phyloP scores from a whole-genome alignment of 768 basidiomycete species.

The Russula ochroleuca region DNA sequence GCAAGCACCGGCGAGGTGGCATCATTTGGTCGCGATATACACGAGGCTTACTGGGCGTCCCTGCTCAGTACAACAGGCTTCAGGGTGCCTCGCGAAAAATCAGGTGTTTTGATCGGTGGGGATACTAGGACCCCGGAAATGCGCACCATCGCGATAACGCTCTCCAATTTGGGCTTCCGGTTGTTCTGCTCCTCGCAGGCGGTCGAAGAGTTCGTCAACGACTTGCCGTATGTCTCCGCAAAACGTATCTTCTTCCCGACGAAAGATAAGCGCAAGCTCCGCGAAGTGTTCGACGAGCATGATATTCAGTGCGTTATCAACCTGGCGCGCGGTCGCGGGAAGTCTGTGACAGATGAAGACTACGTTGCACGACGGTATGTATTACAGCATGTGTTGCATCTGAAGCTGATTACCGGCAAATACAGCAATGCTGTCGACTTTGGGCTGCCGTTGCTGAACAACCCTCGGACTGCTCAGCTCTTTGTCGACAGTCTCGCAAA shows the following conservation, averaged over 20 bases:
- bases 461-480: conserved; percentile 80
- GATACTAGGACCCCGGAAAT: conserved; percentile 87
- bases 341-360: conserved; percentile 80
- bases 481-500: conserved; percentile 85
- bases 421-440: conserved; percentile 25
- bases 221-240: conserved; percentile 67
- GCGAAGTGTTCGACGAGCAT: conserved; percentile 89
- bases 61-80: conserved; percentile 95
- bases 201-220: conserved; percentile 79
- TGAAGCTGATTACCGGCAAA: neutral
- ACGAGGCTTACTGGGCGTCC: conserved; percentile 95
- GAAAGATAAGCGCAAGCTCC: conserved; percentile 91
- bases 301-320: conserved; percentile 96
- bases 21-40: conserved; percentile 86
- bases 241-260: conserved; percentile 96
- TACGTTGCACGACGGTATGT: conserved; percentile 89
- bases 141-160: conserved; percentile 68
- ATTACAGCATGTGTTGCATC: neutral
- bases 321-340: conserved; percentile 75
- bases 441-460: conserved; percentile 86
- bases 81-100: conserved; percentile 78
- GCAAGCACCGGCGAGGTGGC: conserved; percentile 98
- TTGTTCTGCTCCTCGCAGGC: conserved; percentile 80
- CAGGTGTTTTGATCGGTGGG: conserved; percentile 90
- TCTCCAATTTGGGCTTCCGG: conserved; percentile 89